phyloP scores from a whole-genome alignment of 257 asterid genomes.

The Jaltomata sinuosa region DNA sequence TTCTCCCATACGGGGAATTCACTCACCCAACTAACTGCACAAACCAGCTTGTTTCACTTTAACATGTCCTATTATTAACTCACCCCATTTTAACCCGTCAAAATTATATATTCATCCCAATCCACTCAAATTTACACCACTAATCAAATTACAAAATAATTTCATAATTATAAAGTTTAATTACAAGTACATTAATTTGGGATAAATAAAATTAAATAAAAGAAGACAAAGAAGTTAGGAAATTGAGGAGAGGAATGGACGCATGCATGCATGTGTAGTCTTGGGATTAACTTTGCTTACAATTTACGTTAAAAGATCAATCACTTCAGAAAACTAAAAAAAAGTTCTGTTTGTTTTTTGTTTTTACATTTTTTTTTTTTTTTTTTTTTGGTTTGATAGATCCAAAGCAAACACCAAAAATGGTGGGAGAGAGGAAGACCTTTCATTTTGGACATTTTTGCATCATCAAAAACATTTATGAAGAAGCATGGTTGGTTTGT shows the following conservation, averaged over 20 bases:
- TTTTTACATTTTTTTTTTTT: background rate
- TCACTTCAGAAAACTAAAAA: constrained; percentile 1
- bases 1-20: too few relatives aligned
- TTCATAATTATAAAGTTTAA: background rate
- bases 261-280: background rate
- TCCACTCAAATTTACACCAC: background rate
- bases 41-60: too few relatives aligned
- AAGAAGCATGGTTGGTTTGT: background rate
- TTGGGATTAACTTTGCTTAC: constrained; percentile 19
- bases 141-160: too few relatives aligned
- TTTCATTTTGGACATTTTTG: background rate
- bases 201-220: background rate
- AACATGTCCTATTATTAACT: background rate
- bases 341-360: background rate
- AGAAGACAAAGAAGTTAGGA: background rate
- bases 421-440: background rate
- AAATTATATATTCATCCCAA: too few relatives aligned
- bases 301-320: constrained; percentile 10
- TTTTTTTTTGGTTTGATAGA: constrained; percentile 1
- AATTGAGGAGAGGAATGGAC: background rate
- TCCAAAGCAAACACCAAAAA: constrained; percentile 12
- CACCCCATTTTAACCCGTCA: too few relatives aligned
- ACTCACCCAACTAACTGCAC: too few relatives aligned
- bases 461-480: background rate
- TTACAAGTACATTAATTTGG: background rate